Conservation (phyloP, 441 rosid species). For the Adansonia grandidieri region DNA sequence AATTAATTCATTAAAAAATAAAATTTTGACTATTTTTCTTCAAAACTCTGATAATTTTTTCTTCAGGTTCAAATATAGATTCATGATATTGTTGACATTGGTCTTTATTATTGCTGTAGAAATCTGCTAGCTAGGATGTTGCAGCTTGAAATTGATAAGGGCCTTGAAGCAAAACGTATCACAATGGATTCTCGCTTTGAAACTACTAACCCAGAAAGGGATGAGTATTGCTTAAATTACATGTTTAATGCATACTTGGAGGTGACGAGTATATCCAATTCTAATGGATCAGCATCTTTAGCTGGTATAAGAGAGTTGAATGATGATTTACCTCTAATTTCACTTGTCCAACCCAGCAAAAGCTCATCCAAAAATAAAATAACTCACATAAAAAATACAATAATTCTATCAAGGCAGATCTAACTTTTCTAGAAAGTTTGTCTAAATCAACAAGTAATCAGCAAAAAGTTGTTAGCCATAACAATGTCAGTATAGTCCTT, state of each 20-base stretch:
- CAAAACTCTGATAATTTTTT: no score
- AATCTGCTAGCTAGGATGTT: slow-evolving; percentile 58
- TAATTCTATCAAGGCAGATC: slow-evolving; percentile 35
- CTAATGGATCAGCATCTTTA: slow-evolving; percentile 37
- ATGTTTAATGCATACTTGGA: slow-evolving; percentile 46
- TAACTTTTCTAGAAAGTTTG: slow-evolving; percentile 39
- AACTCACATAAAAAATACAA: slow-evolving; percentile 34
- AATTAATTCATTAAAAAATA: no score
- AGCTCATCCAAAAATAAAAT: slow-evolving; percentile 39
- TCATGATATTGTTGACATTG: slow-evolving; percentile 9
- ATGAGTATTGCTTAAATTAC: slow-evolving; percentile 47
- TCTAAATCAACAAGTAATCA: slow-evolving; percentile 50
- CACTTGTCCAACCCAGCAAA: slow-evolving; percentile 53
- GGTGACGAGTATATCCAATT: slow-evolving; percentile 43
- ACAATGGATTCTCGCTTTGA: slow-evolving; percentile 71
- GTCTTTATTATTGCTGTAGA: slow-evolving; percentile 29
- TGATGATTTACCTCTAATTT: slow-evolving; percentile 68
- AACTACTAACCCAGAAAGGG: slow-evolving; percentile 86
- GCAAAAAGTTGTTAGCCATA: slow-evolving; percentile 62
- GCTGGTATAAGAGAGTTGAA: slow-evolving; percentile 46
- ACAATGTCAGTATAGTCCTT: slow-evolving; percentile 68
- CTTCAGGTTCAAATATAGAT: not conserved
- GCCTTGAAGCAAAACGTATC: slow-evolving; percentile 41
- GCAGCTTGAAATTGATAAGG: slow-evolving; percentile 60
- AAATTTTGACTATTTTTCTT: no score